Evolutionary conservation across 2,329 filamentous ascomycete genomes (phyloP).

Genomic region (Ceratocystis huliohia): DNA sequence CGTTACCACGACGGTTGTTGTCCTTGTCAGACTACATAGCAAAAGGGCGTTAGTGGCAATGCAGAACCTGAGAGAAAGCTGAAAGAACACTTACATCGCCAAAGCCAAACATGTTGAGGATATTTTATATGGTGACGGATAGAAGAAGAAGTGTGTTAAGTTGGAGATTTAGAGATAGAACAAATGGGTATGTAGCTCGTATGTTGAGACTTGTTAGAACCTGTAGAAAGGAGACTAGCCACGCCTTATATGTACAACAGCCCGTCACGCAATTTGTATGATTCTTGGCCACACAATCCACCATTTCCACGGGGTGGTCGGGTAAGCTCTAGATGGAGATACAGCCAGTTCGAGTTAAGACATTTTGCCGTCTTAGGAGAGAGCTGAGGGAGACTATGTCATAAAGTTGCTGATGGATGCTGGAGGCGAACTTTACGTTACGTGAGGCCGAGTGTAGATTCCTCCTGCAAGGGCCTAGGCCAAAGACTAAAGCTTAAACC

Average conservation of each 20-base stretch:
- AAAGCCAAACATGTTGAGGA: slow-evolving; percentile 17
- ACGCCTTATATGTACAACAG: background rate
- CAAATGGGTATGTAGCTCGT: background rate
- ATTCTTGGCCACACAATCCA: background rate
- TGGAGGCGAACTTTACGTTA: too few species aligned
- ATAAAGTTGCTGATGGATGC: background rate
- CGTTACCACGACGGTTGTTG: slow-evolving; percentile 18
- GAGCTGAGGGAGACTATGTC: background rate
- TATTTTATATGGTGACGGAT: too few species aligned
- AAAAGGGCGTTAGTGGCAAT: background rate
- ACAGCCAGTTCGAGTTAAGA: background rate
- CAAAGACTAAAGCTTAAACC: background rate
- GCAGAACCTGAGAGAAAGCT: background rate
- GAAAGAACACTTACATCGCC: slow-evolving; percentile 11
- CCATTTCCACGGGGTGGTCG: background rate
- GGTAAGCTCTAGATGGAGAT: background rate
- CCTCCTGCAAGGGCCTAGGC: background rate
- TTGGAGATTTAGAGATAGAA: background rate
- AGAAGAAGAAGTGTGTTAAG: background rate
- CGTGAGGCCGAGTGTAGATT: background rate
- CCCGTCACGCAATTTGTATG: background rate
- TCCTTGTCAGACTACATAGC: slow-evolving; percentile 8
- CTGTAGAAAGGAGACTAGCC: background rate
- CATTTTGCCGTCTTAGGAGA: background rate
- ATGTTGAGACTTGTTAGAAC: background rate